These are phyloP conservation scores for Vanrija sp. DNA, from an alignment of 1,284 basidiomycete genomes.

Conservation along the genomic window DNA sequence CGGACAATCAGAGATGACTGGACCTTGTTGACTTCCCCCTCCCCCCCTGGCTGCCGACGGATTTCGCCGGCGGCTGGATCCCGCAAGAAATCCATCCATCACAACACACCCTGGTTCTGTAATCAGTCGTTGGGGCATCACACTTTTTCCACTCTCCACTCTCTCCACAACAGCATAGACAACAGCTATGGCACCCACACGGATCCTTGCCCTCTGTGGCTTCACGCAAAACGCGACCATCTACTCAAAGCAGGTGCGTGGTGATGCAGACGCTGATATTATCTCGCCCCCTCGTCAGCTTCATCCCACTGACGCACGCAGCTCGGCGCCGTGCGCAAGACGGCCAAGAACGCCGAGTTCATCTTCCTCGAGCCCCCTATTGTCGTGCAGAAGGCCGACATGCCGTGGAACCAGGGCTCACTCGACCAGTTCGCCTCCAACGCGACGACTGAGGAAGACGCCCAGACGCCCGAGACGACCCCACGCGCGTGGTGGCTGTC, in stretches of 20 bases:
- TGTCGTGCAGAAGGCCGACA: conserved; percentile 65
- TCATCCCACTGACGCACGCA: conserved; percentile 7
- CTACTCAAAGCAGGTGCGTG: conserved; percentile 70
- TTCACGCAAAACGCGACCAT: conserved; percentile 76
- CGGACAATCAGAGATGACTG: too few species aligned
- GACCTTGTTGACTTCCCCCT: too few species aligned
- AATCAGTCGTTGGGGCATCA: background rate
- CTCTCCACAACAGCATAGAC: background rate
- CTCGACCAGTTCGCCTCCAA: conserved; percentile 57
- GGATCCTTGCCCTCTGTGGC: conserved; percentile 52
- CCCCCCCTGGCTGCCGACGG: too few species aligned
- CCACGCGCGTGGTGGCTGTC: conserved; percentile 76
- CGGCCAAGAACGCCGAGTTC: conserved; percentile 52
- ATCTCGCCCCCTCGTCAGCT: conserved; percentile 1
- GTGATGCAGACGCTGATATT: background rate
- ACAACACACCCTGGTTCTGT: background rate
- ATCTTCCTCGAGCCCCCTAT: conserved; percentile 73
- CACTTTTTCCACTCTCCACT: background rate
- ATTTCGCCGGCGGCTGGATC: too few species aligned
- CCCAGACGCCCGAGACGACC: conserved; percentile 58
- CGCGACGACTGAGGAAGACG: conserved; percentile 53
- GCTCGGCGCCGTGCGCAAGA: conserved; percentile 50
- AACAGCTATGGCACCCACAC: conserved; percentile 13
- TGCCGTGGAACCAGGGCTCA: conserved; percentile 53
- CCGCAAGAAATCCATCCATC: background rate